Evolutionary conservation across 1,284 basidiomycete genomes (phyloP), one percentile per base, ranked within the genome.

Genomic region (Polyporus tsugae): DNA sequence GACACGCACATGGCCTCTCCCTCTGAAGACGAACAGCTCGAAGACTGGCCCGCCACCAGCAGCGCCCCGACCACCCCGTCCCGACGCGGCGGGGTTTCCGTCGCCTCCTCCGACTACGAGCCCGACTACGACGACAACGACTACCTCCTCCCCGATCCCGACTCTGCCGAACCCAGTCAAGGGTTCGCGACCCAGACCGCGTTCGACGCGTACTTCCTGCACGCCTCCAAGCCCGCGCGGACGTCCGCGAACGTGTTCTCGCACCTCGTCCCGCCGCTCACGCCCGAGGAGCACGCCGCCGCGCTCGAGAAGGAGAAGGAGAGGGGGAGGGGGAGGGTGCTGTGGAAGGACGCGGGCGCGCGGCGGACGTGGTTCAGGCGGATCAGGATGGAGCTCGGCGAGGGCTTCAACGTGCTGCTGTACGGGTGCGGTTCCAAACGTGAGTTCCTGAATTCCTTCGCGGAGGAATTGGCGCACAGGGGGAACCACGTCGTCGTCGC

Each of bases 381-480:
- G 62, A 94, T 91, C 80, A 79, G 86, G 39, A 82, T 84, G 66
- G 94, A 97, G 78, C 85, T 98, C 29, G 81, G 86, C 0, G 86
- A 91, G 75, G 95, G 94, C 0, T 97, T 96, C 84, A 95, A 94
- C 77, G 81, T 98, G 63, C 79, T 96, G 11, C 90, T 95, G 76
- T 95, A 95, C 75, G 96, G 96, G 0, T 89, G 90, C 74, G 96
- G 96, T 1, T 96, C 94, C 29, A 98, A 98, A 78, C 85, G 94
- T 62, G 79, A 77, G 15, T 73, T 92, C 6, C 80, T 98, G 33
- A 95, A 97, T 78, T 80, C 86, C 25, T 93, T 97, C 72, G 93
- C 91, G 1, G 82, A 75, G 79, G 15, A 89, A 92, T 71, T 75
- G 29, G 62, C 68, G 22, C 60, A 62, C 46, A 52, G 69, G 2